phyloP scores from a whole-genome alignment of 2,329 filamentous ascomycete genomes.

The Aspergillus luchuensis region DNA sequence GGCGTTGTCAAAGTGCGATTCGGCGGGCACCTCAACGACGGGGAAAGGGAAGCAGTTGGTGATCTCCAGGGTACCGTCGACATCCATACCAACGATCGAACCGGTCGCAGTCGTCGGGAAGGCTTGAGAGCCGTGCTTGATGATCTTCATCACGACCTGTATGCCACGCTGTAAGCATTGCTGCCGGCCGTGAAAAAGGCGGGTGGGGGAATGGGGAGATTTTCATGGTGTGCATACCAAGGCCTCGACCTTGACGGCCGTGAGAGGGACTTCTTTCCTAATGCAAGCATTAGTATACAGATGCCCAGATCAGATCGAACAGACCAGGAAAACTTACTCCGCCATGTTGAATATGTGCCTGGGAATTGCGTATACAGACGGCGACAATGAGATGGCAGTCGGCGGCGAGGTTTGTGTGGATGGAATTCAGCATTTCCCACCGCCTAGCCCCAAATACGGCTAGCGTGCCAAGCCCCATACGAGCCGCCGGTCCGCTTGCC shows the following conservation, averaged over 20 bases:
- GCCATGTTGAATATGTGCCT: slow-evolving; percentile 34
- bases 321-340: slow-evolving; percentile 26
- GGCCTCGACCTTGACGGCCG: slow-evolving; percentile 90
- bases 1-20: slow-evolving; percentile 69
- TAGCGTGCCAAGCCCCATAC: slow-evolving; percentile 32
- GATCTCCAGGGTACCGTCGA: slow-evolving; percentile 76
- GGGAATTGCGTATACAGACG: slow-evolving; percentile 21
- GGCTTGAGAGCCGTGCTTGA: slow-evolving; percentile 85
- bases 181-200: slow-evolving; percentile 16
- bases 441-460: slow-evolving; percentile 24
- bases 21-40: slow-evolving; percentile 70
- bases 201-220: slow-evolving; percentile 30
- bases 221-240: slow-evolving; percentile 64
- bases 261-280: slow-evolving; percentile 71
- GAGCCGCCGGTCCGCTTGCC: not conserved
- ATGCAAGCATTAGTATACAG: slow-evolving; percentile 22
- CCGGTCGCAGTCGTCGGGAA: slow-evolving; percentile 91
- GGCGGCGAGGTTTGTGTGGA: slow-evolving; percentile 36
- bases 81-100: slow-evolving; percentile 91
- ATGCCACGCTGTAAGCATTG: slow-evolving; percentile 30
- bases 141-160: slow-evolving; percentile 95
- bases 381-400: slow-evolving; percentile 21
- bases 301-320: not conserved
- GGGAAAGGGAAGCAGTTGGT: slow-evolving; percentile 97
- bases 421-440: slow-evolving; percentile 33